Percentiles rank a stretch among this genome's conserved stretches.
Conservation (phyloP, 116 monocot genomes). For the Iris pallida region DNA sequence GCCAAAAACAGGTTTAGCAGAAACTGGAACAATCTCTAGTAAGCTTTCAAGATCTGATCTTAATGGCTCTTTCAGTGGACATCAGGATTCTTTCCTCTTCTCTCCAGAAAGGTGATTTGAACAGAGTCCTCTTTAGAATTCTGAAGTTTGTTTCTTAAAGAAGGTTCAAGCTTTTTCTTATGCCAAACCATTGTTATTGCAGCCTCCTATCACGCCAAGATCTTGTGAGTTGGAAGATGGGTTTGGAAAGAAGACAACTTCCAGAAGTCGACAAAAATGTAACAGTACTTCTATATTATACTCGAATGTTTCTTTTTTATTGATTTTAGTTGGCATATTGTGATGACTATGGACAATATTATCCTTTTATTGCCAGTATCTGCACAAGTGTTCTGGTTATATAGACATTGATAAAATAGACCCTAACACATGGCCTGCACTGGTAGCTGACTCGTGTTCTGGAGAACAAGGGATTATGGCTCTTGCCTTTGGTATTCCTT, state of each 20-base stretch:
- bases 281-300: constrained; percentile 1
- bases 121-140: neutral
- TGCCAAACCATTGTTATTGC: constrained; percentile 10
- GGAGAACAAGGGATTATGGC: constrained; percentile 76
- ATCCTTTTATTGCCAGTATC: constrained; percentile 31
- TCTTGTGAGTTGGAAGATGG: constrained; percentile 92
- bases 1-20: constrained; percentile 59
- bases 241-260: constrained; percentile 58
- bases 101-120: constrained; percentile 59
- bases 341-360: neutral
- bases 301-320: neutral
- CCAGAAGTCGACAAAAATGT: constrained; percentile 79
- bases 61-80: constrained; percentile 11
- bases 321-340: neutral
- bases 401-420: constrained; percentile 84
- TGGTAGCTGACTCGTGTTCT: constrained; percentile 63
- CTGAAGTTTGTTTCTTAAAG: neutral
- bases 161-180: neutral
- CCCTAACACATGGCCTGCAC: constrained; percentile 77
- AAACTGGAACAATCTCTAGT: constrained; percentile 81
- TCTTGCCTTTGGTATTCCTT: constrained; percentile 71
- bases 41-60: constrained; percentile 57
- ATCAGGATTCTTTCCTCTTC: constrained; percentile 30
- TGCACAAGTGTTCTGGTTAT: constrained; percentile 62
- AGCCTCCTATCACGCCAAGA: constrained; percentile 82